Evolutionary conservation across 2,329 filamentous ascomycete species (phyloP).

Genomic region (Colletotrichum shisoi): DNA sequence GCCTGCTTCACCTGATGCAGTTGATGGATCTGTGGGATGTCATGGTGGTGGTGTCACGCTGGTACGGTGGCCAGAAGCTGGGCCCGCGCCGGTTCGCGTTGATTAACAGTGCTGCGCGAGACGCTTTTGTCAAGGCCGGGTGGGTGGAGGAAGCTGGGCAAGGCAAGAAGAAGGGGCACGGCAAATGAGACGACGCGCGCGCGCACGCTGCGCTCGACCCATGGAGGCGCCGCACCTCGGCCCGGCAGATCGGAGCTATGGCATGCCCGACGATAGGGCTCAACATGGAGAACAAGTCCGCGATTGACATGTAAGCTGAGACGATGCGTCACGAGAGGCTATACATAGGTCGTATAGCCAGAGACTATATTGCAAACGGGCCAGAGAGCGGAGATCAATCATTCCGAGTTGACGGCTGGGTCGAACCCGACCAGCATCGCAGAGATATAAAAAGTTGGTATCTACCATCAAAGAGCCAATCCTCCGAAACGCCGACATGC

Average conservation of each 20-base stretch:
- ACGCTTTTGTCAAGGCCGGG: conserved; percentile 81
- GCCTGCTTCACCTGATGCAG: conserved; percentile 89
- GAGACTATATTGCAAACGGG: not conserved
- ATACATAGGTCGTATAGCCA: not conserved
- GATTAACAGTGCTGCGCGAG: conserved; percentile 86
- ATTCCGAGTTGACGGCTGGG: conserved; percentile 14
- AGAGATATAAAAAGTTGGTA: conserved; percentile 38
- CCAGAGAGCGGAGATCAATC: conserved; percentile 7
- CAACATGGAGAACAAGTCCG: not conserved
- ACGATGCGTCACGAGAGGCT: not conserved
- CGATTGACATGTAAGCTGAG: not conserved
- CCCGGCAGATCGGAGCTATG: not conserved
- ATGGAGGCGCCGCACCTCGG: not conserved
- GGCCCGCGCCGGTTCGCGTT: conserved; percentile 89
- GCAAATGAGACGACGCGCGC: conserved; percentile 6
- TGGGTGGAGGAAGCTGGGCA: conserved; percentile 64
- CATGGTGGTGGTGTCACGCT: conserved; percentile 90
- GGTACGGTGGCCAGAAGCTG: conserved; percentile 92
- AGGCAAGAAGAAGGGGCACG: conserved; percentile 54
- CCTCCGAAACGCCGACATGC: conserved; percentile 34
- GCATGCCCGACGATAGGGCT: not conserved
- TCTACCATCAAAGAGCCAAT: conserved; percentile 35
- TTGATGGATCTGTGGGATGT: conserved; percentile 93
- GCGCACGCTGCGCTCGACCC: not conserved
- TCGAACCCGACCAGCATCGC: conserved; percentile 7